These are phyloP conservation scores for Casuarina glauca DNA, from an alignment of 306 rosid species.

Conservation along the genomic window DNA sequence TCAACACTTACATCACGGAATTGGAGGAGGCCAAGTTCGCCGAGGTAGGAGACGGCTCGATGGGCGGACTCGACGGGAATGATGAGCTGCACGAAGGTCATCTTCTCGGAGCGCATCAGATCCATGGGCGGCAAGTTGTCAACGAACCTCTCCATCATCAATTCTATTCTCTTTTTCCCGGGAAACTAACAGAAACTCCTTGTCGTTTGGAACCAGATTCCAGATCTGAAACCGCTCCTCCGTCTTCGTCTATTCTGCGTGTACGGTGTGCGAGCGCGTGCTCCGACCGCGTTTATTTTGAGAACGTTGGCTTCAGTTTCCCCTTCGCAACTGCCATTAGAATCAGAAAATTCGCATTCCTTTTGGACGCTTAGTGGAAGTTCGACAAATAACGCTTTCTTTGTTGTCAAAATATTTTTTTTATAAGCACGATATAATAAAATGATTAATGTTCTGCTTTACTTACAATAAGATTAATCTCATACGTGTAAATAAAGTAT, in stretches of 20 bases:
- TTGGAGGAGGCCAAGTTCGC: conserved; percentile 95
- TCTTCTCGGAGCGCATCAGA: conserved; percentile 99
- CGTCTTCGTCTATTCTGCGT: not conserved
- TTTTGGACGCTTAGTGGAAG: not conserved
- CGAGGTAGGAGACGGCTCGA: conserved; percentile 87
- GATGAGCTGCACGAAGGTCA: conserved; percentile 94
- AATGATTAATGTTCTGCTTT: no score
- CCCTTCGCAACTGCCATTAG: conserved; percentile 45
- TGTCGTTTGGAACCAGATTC: conserved; percentile 21
- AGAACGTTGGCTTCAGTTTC: conserved; percentile 36
- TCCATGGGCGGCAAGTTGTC: conserved; percentile 86
- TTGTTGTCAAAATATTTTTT: no score
- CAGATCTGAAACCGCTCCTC: conserved; percentile 54
- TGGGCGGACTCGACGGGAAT: conserved; percentile 94
- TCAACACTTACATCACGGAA: conserved; percentile 75
- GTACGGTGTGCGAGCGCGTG: conserved; percentile 20
- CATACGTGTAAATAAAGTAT: no score
- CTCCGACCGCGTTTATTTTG: conserved; percentile 36
- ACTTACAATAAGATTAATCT: no score
- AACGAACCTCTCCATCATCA: conserved; percentile 56
- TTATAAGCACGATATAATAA: not conserved
- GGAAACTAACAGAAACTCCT: conserved; percentile 39
- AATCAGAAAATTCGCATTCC: conserved; percentile 32
- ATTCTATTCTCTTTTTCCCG: conserved; percentile 37
- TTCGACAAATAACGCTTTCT: not conserved